Base-by-base conservation (phyloP, 768 basidiomycete species). In the Termitomyces sp. region DNA sequence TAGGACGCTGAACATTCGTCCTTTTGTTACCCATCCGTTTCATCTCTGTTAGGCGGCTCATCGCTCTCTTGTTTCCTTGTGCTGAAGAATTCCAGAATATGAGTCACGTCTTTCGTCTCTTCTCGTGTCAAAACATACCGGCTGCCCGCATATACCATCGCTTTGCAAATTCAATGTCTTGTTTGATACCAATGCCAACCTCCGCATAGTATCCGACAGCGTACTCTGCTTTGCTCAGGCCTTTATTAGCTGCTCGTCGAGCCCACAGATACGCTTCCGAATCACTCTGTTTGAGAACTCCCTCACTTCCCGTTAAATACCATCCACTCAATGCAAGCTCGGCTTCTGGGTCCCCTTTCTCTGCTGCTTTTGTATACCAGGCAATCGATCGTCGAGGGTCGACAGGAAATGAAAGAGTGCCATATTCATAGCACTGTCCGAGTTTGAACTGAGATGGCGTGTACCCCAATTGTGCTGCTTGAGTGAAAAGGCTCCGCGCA, bases 251-350 rank as follows among this genome's bases (percentile, higher is more conserved):
- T 17, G 95, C 94, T 53, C 92, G 83, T 33, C 95, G 79, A 11
- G 96, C 97, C 97, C 97, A 99, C 41, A 99, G 71, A 71, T 97
- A 99, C n/a, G 97, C 97, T 70, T 99, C 97, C 2, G 89, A 90
- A 70, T 99, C 97, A 64, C 91, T 94, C 76, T 98, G 97, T 72
- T 97, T 97, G 65, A 99, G 73, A 1, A 98, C 92, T 2, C 91
- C 91, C 66, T 98, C 96, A 67, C 86, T 92, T 3, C 93, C 93
- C 0, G 96, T 98, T 59, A 99, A 74, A 75, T 98, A 99, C 97
- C 97, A 99, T 26, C 97, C 97, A 61, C 94, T 96, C 59, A 99
- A 71, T 17, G 96, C 94, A 53, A 99, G 79, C 73, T 98, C 97
- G 2, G 94, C 94, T 67, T 98, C 94, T 0, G 92, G 76, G 67